Percentiles rank a stretch among this genome's conserved stretches.
Conservation (phyloP, 495 filamentous ascomycete species). For the Penicillium atrosanguineum region DNA sequence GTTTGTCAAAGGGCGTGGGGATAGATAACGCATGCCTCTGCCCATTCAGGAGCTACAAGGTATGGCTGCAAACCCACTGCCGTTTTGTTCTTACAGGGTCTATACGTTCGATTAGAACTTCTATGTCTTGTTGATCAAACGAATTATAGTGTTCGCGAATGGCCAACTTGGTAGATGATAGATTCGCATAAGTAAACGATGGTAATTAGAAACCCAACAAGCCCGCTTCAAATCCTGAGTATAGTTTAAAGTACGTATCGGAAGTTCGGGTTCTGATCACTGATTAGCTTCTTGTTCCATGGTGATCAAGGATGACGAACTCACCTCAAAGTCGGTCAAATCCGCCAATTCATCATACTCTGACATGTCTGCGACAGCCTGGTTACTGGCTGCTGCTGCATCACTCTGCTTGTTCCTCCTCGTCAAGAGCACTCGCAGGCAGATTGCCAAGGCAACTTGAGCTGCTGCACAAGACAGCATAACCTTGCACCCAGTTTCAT, state of each 20-base stretch:
- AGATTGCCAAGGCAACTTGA: conserved; percentile 15
- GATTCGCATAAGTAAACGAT: not conserved
- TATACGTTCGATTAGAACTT: not conserved
- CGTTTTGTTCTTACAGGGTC: not conserved
- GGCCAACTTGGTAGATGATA: not conserved
- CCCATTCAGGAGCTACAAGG: not conserved
- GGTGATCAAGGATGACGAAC: not conserved
- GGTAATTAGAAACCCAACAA: not conserved
- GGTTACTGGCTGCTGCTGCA: conserved; percentile 1
- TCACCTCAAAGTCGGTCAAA: conserved; percentile 26
- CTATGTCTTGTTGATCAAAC: not conserved
- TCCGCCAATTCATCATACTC: conserved; percentile 15
- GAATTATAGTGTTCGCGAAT: not conserved
- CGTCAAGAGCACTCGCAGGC: conserved; percentile 13
- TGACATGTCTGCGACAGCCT: not conserved
- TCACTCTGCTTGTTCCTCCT: conserved; percentile 20
- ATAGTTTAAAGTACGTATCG: conserved; percentile 21
- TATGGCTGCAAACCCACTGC: not conserved
- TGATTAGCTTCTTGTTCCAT: not conserved
- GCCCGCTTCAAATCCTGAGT: not conserved
- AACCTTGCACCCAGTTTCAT: conserved; percentile 35
- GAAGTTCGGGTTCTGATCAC: conserved; percentile 17
- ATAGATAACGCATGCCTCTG: not conserved
- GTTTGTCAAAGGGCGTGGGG: not conserved
- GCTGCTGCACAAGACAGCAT: conserved; percentile 27